These are phyloP conservation scores for Pulveroboletus sp. DNA, from an alignment of 768 basidiomycete genomes.

Conservation along the genomic window DNA sequence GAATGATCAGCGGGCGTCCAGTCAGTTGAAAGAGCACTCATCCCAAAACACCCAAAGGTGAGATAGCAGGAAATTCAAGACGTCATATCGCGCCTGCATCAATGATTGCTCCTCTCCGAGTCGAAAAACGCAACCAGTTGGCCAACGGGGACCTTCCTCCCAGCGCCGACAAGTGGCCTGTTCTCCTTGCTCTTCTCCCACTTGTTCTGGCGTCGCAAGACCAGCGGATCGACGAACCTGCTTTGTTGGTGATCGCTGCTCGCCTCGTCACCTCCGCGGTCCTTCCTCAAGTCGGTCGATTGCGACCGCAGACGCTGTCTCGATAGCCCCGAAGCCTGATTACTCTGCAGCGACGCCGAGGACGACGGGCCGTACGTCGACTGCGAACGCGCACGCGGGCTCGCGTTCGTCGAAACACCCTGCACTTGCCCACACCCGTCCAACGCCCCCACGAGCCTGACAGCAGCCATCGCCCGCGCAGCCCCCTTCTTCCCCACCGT, in stretches of 20 bases:
- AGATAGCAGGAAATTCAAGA: neutral
- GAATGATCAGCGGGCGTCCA: neutral
- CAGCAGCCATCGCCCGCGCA: slow-evolving; percentile 30
- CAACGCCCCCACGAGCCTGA: slow-evolving; percentile 31
- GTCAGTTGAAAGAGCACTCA: neutral
- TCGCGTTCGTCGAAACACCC: slow-evolving; percentile 4
- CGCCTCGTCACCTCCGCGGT: too few species aligned
- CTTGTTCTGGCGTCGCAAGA: slow-evolving; percentile 61
- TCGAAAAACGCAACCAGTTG: slow-evolving; percentile 87
- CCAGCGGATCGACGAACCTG: slow-evolving; percentile 76
- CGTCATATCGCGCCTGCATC: neutral
- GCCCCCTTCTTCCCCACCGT: slow-evolving; percentile 56
- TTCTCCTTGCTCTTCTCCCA: slow-evolving; percentile 40
- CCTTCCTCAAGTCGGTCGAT: slow-evolving; percentile 33
- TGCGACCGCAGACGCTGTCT: slow-evolving; percentile 36
- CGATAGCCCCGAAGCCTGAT: slow-evolving; percentile 25
- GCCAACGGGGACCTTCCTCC: slow-evolving; percentile 67
- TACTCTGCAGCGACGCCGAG: slow-evolving; percentile 27
- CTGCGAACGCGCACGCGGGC: slow-evolving; percentile 48
- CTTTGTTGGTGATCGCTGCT: slow-evolving; percentile 8
- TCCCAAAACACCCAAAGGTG: too few species aligned
- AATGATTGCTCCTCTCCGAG: slow-evolving; percentile 21
- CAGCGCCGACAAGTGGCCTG: slow-evolving; percentile 33
- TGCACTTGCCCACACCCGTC: slow-evolving; percentile 10
- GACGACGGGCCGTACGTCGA: slow-evolving; percentile 48